Evolutionary conservation across 192 early-diverging fungal genomes (phyloP), one percentile per base, ranked within the genome.

Genomic region (Backusella tuberculispora): DNA sequence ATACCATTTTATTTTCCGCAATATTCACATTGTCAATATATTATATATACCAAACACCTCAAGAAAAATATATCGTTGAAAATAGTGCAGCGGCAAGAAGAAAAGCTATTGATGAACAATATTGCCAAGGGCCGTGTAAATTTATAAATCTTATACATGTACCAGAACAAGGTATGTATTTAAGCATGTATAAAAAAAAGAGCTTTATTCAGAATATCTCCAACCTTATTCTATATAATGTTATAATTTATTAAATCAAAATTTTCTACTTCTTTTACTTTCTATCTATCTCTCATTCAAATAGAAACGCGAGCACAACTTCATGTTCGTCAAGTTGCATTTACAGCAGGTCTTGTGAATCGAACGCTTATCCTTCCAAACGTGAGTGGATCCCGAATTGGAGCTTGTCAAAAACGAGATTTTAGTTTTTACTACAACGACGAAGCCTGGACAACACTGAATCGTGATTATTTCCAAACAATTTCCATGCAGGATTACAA

Each of bases 401-500:
- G 74, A 34, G 74, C 81, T 19, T 82, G 81, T 47, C 48, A 43
- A 29, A 53, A 50, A 34, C 73, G 75, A 26, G 41, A 74, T 38
- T 79, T 82, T 71, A 63, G 66, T 17, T 82, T 79, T 70, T 82
- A 82, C 41, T 82, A 82, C 69, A 75, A 73, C 37, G 29, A 75
- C 19, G 40, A 65, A 13, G 37, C 24, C 9, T 79, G 78, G 78
- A 19, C 47, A 26, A 43, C 56, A 7, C 29, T 70, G 9, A 79
- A 79, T 26, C 48, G 63, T 37, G 50, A 75, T 1, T 45, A 74
- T 50, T 79, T 79, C 41, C 43, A 71, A 37, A 46, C 74, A 14
- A 79, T 79, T 43, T 75, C 73, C 17, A 74, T 79, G 53, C 19
- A 40, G 19, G 69, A 74, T 40, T 79, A 75, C 29, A 71, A 44